Base-by-base conservation (phyloP, 257 asterid species). In the Solanum piurae region DNA sequence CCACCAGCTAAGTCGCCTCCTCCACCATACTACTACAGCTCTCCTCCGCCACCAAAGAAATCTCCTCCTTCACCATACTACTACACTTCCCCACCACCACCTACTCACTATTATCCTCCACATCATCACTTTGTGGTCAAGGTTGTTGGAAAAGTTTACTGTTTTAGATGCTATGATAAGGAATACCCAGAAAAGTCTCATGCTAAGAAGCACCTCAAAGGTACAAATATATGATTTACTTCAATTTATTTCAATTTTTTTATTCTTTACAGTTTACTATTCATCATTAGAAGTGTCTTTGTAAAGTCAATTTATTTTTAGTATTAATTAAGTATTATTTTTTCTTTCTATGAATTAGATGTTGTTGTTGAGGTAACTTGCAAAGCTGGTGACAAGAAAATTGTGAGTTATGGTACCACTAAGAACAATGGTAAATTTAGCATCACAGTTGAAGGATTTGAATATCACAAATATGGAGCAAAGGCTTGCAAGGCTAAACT, bases 391-490 rank as follows among this genome's bases (percentile, higher is more conserved):
- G 87, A 88, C 74, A 88, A 90, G 49, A 11, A 88, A 85, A 71
- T 90, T 42, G 86, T 84, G 75, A 87, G 84, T 25, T 88, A 77
- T 80, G 92, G 92, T 12, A 87, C 60, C 3, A 88, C 92, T 3
- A 90, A 90, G 66, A 88, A 31, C 58, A 90, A 90, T 80, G 92
- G 92, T 4, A 90, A 90, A 71, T 90, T 86, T 33, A 88, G 91
- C 9, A 44, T 88, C 8, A 64, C 86, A 7, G 84, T 90, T 71
- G 76, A 87, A 76, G 90, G 90, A 23, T 90, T 88, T 58, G 91
- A 90, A 5, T 90, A 90, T 71, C 44, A 33, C 31, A 90, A 88
- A 62, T 88, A 88, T 87, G 91, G 91, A 71, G 92, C 88, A 71
- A 88, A 90, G 64, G 90, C 89, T 68, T 90, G 92, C 86, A 87